Evolutionary conservation across 129 eudicot genomes (phyloP), one percentile per base, ranked within the genome.

Genomic region (Oenanthe sinensis): DNA sequence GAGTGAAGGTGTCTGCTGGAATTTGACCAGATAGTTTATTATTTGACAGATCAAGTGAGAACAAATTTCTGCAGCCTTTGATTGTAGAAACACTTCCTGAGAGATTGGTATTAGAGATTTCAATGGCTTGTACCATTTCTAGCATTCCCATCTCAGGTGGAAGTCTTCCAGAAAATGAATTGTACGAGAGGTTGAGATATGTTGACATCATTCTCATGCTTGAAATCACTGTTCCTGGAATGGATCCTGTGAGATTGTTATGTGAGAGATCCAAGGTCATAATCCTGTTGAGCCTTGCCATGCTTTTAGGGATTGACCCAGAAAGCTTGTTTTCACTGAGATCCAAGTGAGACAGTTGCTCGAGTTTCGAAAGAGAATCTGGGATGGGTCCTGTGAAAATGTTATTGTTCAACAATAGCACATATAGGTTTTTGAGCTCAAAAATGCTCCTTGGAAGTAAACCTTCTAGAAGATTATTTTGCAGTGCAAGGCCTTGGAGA

Each of bases 61-160:
- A 70, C 85, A 94, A 78, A 80, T 92, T 92, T 84, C 80, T n/a
- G 82, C 99, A 95, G 78, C 86, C 75, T 81, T 75, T 79, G 10
- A 95, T 49, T 60, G 90, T 39, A 6, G 97, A 91, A 52, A 95
- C 82, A 24, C 84, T 78, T 45, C 95, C 96, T 17, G 92, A 87
- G 2, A 95, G 74, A 78, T 92, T 87, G 69, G 90, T 92, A 81
- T 87, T 87, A 2, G 99, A 92, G 50, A 95, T 43, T 75, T 95
- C 96, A 11, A 95, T 92, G 46, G 58, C 87, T 78, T 95, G 90
- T 10, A 92, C 92, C 91, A 86, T 87, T 76, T 90, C 88, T 48
- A 92, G 75, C 81, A 70, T 74, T 55, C 96, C 91, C n/a, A 92
- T 65, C 68, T 89, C 97, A 30, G 83, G 79, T 19, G 97, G 97